phyloP scores from a whole-genome alignment of 2,329 filamentous ascomycete genomes.

The Aspergillus nomiae region DNA sequence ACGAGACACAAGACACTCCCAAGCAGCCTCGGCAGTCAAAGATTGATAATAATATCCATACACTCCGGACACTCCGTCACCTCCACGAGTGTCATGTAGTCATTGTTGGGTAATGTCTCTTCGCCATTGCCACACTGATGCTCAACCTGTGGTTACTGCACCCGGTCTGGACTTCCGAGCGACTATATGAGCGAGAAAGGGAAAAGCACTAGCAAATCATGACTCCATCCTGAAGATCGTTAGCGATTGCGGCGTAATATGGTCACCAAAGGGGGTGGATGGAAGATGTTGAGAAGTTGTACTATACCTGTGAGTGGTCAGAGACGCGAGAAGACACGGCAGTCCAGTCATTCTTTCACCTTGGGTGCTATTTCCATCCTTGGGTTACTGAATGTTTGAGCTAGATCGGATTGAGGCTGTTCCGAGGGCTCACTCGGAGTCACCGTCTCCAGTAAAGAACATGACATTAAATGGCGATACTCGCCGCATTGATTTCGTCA shows the following conservation, averaged over 20 bases:
- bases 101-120: background rate
- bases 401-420: background rate
- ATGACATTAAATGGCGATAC: background rate
- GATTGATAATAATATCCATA: background rate
- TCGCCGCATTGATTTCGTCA: background rate
- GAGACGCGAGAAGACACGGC: background rate
- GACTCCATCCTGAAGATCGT: background rate
- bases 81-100: background rate
- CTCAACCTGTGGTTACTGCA: too few relatives aligned
- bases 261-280: background rate
- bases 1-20: background rate
- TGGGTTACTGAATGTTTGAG: background rate
- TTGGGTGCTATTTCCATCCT: background rate
- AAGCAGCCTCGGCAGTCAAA: background rate
- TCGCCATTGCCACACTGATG: background rate
- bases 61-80: background rate
- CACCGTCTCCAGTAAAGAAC: background rate
- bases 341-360: background rate
- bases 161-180: background rate
- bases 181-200: background rate
- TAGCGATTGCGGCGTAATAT: background rate
- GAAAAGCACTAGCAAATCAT: background rate
- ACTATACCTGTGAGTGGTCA: background rate
- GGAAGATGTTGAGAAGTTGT: background rate
- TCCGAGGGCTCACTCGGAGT: background rate